A percentile compares a stretch with the other conserved stretches of the same genome.
Conservation (phyloP, 2,329 filamentous ascomycete species). For the Hypoxylon sp. region DNA sequence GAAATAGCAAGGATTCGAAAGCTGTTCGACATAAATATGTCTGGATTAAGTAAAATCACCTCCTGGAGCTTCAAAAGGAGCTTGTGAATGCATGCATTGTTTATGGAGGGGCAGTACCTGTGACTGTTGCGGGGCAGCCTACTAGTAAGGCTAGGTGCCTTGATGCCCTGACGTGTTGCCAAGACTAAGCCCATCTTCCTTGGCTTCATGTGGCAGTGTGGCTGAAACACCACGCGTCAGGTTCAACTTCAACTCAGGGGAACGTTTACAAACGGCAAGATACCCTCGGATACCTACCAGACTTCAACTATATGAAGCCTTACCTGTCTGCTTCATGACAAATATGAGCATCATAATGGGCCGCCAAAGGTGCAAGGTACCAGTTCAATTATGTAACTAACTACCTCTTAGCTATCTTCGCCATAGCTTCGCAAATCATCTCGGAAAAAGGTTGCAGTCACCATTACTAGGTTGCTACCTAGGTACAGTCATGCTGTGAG, state of each 20-base stretch:
- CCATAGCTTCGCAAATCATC: constrained; percentile 21
- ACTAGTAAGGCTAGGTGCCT: neutral
- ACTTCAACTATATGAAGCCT: neutral
- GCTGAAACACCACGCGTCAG: constrained; percentile 43
- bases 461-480: neutral
- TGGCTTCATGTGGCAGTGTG: constrained; percentile 42
- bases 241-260: neutral
- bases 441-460: constrained; percentile 3
- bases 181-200: constrained; percentile 2
- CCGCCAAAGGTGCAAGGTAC: neutral
- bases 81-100: constrained; percentile 25
- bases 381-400: neutral
- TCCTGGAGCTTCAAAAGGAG: constrained; percentile 7
- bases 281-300: neutral
- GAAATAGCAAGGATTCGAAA: neutral
- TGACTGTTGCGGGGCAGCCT: constrained; percentile 31
- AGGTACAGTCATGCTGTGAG: constrained; percentile 17
- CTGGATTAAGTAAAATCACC: constrained; percentile 1
- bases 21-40: constrained; percentile 1
- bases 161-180: constrained; percentile 13
- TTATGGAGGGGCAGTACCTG: constrained; percentile 31
- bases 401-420: constrained; percentile 11
- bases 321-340: neutral
- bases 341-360: neutral
- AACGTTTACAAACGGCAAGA: too few species aligned